These are phyloP conservation scores for Themeda triandra DNA, from an alignment of 176 grass and related monocot species.

Conservation along the genomic window DNA sequence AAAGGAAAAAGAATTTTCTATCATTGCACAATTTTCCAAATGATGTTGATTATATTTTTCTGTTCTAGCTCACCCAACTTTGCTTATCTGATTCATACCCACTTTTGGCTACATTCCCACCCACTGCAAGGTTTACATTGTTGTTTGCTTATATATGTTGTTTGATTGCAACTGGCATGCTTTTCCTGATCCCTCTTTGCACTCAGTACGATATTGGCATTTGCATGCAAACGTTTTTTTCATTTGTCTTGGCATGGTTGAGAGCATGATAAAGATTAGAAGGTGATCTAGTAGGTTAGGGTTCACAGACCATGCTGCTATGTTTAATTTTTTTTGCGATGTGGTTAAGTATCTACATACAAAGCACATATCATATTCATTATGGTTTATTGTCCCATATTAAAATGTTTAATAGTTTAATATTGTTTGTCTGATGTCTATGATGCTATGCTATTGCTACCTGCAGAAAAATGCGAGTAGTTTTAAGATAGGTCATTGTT, in stretches of 20 bases:
- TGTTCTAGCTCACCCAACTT: neutral
- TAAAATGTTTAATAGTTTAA: neutral
- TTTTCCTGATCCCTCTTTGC: neutral
- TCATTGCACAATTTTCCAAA: neutral
- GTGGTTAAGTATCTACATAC: neutral
- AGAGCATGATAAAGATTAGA: constrained; percentile 2
- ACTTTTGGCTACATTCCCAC: neutral
- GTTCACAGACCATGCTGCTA: neutral
- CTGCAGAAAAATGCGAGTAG: neutral
- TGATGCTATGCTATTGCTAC: constrained; percentile 6
- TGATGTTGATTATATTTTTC: constrained; percentile 4
- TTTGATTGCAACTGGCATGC: neutral
- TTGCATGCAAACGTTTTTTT: neutral
- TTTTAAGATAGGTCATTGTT: constrained; percentile 8
- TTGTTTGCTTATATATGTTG: neutral
- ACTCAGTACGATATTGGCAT: neutral
- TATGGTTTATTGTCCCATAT: constrained; percentile 8
- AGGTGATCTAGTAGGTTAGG: neutral
- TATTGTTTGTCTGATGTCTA: constrained; percentile 14
- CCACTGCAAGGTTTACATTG: neutral
- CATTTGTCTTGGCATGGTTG: constrained; percentile 14
- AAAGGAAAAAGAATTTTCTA: neutral
- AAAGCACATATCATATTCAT: constrained; percentile 1
- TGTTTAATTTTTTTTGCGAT: neutral
- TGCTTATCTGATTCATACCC: constrained; percentile 8